Evolutionary conservation across 805 yeast genomes (phyloP), one percentile per base, ranked within the genome.

Genomic region (Barnettozyma vustinii): DNA sequence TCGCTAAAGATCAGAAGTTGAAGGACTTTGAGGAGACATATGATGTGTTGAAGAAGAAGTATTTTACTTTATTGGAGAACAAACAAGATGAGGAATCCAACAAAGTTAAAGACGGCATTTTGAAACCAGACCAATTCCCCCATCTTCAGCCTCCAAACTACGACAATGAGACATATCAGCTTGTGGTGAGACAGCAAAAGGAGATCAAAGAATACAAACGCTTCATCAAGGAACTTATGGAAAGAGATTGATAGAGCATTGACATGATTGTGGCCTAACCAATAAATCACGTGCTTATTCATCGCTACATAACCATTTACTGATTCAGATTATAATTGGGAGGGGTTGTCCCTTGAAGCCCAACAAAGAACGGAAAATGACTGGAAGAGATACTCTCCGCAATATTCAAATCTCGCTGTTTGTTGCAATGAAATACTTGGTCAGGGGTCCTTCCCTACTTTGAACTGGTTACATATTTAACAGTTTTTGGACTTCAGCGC

Each of bases 221-320:
- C 9, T 59, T 59, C 42, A 59, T 59, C 46, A 56, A 52, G 40
- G 57, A 58, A 41, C 43, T 59, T 25, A 56, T 59, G 63, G 59
- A 57, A 12, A 50, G 58, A 43, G 53, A 46, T 16, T 44, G 19
- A 33, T 19, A 9, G n/a, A n/a, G n/a, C n/a, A n/a, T n/a, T n/a
- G n/a, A n/a, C n/a, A n/a, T n/a, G n/a, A n/a, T n/a, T n/a, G 32
- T n/a, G 32, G 32, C 19, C 33, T 4, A 41, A 41, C 25, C 23
- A 26, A 16, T n/a, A 30, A 32, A 30, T 5, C 45, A 36, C 23
- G 8, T 13, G 33, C 33, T 13, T 9, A 4, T 30, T 3, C n/a
- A 30, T 30, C 16, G 33, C 33, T 30, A 15, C 33, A 15, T 30
- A 30, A 30, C 33, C 33, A 30, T 30, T 30, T 15, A 4, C 33